A percentile compares a stretch with the other conserved stretches of the same genome.
Evolutionary conservation across 78 protist species (phyloP).

Genomic region (Protostelium mycophagum): DNA sequence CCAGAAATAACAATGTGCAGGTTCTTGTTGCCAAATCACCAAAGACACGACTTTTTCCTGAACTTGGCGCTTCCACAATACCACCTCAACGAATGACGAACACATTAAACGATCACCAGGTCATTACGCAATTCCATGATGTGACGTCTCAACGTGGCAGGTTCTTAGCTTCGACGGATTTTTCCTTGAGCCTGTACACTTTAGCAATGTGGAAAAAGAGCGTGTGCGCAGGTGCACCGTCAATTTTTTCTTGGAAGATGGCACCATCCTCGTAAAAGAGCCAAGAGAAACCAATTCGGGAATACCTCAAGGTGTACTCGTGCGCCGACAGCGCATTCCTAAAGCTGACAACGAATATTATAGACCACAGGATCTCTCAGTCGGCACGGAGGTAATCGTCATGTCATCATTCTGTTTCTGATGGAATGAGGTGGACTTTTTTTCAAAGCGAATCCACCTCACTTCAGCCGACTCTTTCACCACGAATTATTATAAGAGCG

Average conservation of each 20-base stretch:
- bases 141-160: constrained; percentile 1
- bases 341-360: neutral
- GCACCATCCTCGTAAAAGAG: constrained; percentile 40
- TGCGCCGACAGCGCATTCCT: constrained; percentile 21
- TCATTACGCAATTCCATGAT: neutral
- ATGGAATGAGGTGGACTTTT: neutral
- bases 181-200: constrained; percentile 50
- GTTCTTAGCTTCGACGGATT: constrained; percentile 48
- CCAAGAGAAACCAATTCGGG: constrained; percentile 48
- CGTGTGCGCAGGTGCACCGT: constrained; percentile 32
- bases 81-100: neutral
- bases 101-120: neutral
- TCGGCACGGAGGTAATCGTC: constrained; percentile 42
- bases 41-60: neutral
- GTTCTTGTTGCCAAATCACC: neutral
- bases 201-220: constrained; percentile 12
- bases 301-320: constrained; percentile 46
- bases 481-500: neutral
- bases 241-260: constrained; percentile 36
- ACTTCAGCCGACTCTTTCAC: neutral
- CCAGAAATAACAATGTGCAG: too few species aligned
- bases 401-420: neutral
- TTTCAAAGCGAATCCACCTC: neutral
- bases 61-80: neutral
- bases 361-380: constrained; percentile 22